Evolutionary conservation across 805 yeast genomes (phyloP).

Genomic region (Teunomyces aglyptinius): DNA sequence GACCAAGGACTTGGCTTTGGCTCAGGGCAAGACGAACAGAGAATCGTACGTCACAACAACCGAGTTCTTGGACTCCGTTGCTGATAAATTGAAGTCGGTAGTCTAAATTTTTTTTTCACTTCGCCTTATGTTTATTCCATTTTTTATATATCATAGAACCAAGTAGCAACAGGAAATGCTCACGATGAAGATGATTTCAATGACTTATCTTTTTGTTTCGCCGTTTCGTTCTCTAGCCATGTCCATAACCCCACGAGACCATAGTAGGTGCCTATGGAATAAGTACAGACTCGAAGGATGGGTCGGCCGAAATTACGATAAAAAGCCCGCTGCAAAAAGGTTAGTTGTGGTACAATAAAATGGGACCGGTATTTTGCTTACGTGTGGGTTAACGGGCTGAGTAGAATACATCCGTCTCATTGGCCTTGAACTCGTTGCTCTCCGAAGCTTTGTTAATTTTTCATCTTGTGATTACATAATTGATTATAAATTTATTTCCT

Average conservation of each 20-base stretch:
- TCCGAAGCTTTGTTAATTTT: no score
- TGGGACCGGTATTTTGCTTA: no score
- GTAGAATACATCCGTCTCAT: not conserved
- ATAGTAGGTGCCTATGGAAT: slow-evolving; percentile 49
- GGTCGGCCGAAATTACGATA: slow-evolving; percentile 50
- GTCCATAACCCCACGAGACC: slow-evolving; percentile 46
- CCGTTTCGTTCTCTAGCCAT: slow-evolving; percentile 27
- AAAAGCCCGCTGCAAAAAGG: slow-evolving; percentile 24
- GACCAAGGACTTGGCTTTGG: slow-evolving; percentile 95
- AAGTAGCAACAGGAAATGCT: slow-evolving; percentile 4
- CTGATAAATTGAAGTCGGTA: slow-evolving; percentile 49
- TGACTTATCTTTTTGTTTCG: not conserved
- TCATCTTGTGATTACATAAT: no score
- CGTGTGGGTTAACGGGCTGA: slow-evolving; percentile 9
- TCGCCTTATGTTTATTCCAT: not conserved
- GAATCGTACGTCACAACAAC: slow-evolving; percentile 83
- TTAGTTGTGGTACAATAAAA: no score
- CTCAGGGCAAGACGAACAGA: slow-evolving; percentile 83
- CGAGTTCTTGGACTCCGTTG: slow-evolving; percentile 84
- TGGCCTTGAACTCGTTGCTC: not conserved
- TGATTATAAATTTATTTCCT: no score
- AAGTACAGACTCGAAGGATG: slow-evolving; percentile 40
- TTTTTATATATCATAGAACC: slow-evolving; percentile 1
- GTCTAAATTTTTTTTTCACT: not conserved
- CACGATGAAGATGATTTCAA: not conserved